These are phyloP conservation scores for Epichloe festucae DNA, from an alignment of 2,329 filamentous ascomycete species.

Conservation along the genomic window DNA sequence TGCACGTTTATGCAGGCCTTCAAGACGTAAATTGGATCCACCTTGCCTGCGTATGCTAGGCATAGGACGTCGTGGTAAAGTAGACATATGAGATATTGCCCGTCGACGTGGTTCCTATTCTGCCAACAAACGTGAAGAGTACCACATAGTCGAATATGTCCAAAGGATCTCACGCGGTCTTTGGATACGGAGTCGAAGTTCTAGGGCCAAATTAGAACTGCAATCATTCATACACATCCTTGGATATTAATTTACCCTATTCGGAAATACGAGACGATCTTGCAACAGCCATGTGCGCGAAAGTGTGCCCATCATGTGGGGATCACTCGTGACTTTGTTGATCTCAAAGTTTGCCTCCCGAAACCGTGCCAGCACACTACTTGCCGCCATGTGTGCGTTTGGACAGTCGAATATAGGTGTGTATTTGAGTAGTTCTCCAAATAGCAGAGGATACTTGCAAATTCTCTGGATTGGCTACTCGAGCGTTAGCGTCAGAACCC, in stretches of 20 bases:
- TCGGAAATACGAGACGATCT: slow-evolving; percentile 62
- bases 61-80: slow-evolving; percentile 74
- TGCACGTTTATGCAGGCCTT: slow-evolving; percentile 60
- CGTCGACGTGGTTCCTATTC: slow-evolving; percentile 50
- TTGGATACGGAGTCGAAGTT: slow-evolving; percentile 39
- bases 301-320: slow-evolving; percentile 52
- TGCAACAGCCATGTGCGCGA: slow-evolving; percentile 79
- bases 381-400: slow-evolving; percentile 66
- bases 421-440: slow-evolving; percentile 68
- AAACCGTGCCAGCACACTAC: slow-evolving; percentile 57
- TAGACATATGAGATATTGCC: slow-evolving; percentile 72
- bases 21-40: slow-evolving; percentile 57
- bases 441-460: slow-evolving; percentile 80
- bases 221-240: not conserved
- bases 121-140: slow-evolving; percentile 77
- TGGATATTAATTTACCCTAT: slow-evolving; percentile 41
- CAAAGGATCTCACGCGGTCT: slow-evolving; percentile 64
- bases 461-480: slow-evolving; percentile 77
- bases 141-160: slow-evolving; percentile 70
- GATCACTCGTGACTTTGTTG: slow-evolving; percentile 73
- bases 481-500: not conserved
- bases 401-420: slow-evolving; percentile 81
- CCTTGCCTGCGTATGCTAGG: slow-evolving; percentile 53
- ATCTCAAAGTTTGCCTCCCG: slow-evolving; percentile 66
- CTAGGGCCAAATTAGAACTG: slow-evolving; percentile 17